phyloP scores from a whole-genome alignment of 2,329 filamentous ascomycete species.

The Fusarium sp. region DNA sequence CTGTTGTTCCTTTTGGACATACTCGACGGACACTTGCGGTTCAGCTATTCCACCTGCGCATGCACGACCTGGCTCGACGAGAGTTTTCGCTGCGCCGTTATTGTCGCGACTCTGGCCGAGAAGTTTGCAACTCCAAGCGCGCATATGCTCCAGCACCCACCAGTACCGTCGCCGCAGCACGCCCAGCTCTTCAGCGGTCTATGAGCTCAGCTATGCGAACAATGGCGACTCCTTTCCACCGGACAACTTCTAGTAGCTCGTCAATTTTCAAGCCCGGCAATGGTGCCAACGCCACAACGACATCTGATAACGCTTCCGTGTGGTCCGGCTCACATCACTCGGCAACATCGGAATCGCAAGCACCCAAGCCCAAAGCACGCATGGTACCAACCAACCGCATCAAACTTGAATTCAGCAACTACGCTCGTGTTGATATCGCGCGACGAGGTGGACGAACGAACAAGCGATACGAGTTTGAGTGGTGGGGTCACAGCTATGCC shows the following conservation, averaged over 20 bases:
- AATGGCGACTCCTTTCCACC: conserved; percentile 52
- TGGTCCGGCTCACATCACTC: conserved; percentile 43
- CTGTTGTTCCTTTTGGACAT: conserved; percentile 68
- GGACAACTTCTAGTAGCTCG: conserved; percentile 40
- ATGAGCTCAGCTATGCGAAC: conserved; percentile 59
- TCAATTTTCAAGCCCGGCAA: conserved; percentile 40
- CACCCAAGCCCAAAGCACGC: conserved; percentile 50
- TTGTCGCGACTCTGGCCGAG: conserved; percentile 89
- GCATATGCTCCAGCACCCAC: conserved; percentile 61
- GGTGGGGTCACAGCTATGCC: conserved; percentile 87
- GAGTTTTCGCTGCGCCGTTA: conserved; percentile 94
- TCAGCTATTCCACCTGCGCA: conserved; percentile 90
- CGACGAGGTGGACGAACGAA: conserved; percentile 71
- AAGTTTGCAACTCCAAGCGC: conserved; percentile 86
- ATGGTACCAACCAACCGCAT: conserved; percentile 77
- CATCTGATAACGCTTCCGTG: conserved; percentile 40
- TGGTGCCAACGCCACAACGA: conserved; percentile 21
- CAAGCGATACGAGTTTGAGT: conserved; percentile 90
- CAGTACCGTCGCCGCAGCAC: conserved; percentile 47
- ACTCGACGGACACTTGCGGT: conserved; percentile 74
- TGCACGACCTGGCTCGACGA: conserved; percentile 87
- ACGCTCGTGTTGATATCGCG: conserved; percentile 87
- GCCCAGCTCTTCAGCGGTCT: conserved; percentile 60
- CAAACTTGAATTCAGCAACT: conserved; percentile 96
- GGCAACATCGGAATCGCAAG: conserved; percentile 33